These are phyloP conservation scores for Diaporthe citrichinensis DNA, from an alignment of 2,329 filamentous ascomycete species.

Conservation along the genomic window DNA sequence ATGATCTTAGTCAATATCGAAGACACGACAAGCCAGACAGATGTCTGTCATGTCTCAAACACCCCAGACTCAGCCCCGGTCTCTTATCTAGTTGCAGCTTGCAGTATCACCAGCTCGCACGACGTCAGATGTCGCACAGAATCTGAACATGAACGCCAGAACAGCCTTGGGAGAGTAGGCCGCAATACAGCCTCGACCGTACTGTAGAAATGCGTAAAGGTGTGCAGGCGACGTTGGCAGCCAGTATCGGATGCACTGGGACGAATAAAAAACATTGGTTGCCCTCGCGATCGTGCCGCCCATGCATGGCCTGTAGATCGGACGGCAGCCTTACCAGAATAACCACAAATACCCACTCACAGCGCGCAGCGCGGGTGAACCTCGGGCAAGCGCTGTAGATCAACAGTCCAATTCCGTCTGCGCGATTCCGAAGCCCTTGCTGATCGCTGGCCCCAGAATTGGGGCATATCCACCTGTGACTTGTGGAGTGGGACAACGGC, in stretches of 20 bases:
- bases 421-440: conserved; percentile 26
- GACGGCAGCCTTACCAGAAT: conserved; percentile 25
- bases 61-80: not conserved
- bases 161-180: not conserved
- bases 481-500: conserved; percentile 29
- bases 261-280: conserved; percentile 19
- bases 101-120: conserved; percentile 9
- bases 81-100: conserved; percentile 11
- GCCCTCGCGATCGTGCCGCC: conserved; percentile 20
- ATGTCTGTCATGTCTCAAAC: conserved; percentile 34
- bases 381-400: conserved; percentile 16
- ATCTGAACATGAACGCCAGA: not conserved
- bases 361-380: conserved; percentile 20
- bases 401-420: conserved; percentile 11
- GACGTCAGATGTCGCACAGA: not conserved
- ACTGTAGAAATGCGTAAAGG: not conserved
- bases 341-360: not conserved
- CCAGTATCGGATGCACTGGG: conserved; percentile 14
- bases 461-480: conserved; percentile 20
- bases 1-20: conserved; percentile 39
- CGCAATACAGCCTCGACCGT: not conserved
- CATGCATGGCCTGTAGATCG: conserved; percentile 36
- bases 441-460: conserved; percentile 28
- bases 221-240: conserved; percentile 17
- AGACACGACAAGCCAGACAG: conserved; percentile 36